Conservation (phyloP, 768 basidiomycete genomes). For the Butyriboletus loyo region DNA sequence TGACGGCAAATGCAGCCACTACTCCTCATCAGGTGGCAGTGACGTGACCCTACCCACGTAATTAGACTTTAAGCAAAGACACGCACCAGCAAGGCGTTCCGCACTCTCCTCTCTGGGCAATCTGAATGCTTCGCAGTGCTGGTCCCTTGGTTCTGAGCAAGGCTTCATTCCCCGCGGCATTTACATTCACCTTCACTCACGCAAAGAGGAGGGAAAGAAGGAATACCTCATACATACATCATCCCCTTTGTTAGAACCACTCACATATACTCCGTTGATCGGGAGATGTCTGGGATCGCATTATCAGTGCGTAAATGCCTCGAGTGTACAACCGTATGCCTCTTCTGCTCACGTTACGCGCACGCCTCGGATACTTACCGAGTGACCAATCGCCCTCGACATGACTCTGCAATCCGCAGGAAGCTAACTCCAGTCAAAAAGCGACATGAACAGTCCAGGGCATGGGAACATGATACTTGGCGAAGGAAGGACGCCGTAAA, state of each 20-base stretch:
- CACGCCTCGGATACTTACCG: constrained; percentile 9
- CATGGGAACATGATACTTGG: constrained; percentile 8
- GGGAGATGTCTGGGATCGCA: constrained; percentile 10
- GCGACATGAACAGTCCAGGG: constrained; percentile 13
- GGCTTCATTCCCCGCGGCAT: constrained; percentile 32
- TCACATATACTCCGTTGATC: constrained; percentile 20
- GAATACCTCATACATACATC: constrained; percentile 5
- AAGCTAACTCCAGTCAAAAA: constrained; percentile 15
- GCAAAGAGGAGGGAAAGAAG: constrained; percentile 14
- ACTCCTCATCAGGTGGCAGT: constrained; percentile 26
- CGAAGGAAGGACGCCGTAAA: constrained; percentile 27
- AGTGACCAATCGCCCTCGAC: constrained; percentile 10
- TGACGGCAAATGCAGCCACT: constrained; percentile 12
- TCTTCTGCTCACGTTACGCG: constrained; percentile 16
- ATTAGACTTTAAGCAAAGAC: constrained; percentile 38
- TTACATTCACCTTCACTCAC: constrained; percentile 18
- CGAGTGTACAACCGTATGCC: neutral
- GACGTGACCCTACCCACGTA: constrained; percentile 34
- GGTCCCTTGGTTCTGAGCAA: constrained; percentile 12
- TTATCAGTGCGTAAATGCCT: constrained; percentile 6
- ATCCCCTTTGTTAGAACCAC: constrained; percentile 2
- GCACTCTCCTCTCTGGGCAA: constrained; percentile 16
- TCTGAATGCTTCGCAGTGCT: constrained; percentile 14
- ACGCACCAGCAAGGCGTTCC: constrained; percentile 27
- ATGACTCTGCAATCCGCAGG: constrained; percentile 9